Evolutionary conservation across 2,329 filamentous ascomycete species (phyloP).

Genomic region (Alternaria triticimaculans): DNA sequence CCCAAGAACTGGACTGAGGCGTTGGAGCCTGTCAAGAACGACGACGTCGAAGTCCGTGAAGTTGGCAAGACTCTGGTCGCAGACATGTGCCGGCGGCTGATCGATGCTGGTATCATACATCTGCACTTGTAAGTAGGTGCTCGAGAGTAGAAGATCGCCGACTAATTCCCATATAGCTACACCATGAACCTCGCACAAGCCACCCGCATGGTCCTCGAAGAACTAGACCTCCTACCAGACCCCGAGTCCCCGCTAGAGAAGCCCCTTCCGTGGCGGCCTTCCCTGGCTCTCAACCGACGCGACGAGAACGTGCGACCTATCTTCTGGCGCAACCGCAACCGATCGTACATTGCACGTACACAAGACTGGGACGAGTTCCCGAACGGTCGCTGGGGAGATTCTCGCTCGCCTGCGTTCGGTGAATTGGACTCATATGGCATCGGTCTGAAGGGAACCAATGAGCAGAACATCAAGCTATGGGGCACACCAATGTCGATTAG

Average conservation of each 20-base stretch:
- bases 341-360: conserved; percentile 92
- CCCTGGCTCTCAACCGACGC: conserved; percentile 83
- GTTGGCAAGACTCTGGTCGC: conserved; percentile 87
- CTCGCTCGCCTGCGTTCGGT: conserved; percentile 92
- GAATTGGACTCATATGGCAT: conserved; percentile 95
- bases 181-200: conserved; percentile 98
- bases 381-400: conserved; percentile 98
- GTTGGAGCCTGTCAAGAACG: conserved; percentile 93
- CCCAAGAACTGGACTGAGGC: conserved; percentile 80
- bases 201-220: conserved; percentile 91
- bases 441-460: conserved; percentile 90
- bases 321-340: conserved; percentile 97
- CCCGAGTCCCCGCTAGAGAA: conserved; percentile 81
- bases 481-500: conserved; percentile 80
- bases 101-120: conserved; percentile 82
- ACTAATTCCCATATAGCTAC: conserved; percentile 62
- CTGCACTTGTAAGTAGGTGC: conserved; percentile 74
- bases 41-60: conserved; percentile 89
- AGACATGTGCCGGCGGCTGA: conserved; percentile 85
- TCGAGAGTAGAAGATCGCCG: background rate
- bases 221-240: conserved; percentile 81
- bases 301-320: conserved; percentile 97
- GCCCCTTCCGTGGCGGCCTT: conserved; percentile 95
- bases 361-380: conserved; percentile 99
- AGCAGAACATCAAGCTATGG: conserved; percentile 95